These are phyloP conservation scores for Helichrysum umbraculigerum DNA, from an alignment of 129 eudicot species.

Conservation along the genomic window DNA sequence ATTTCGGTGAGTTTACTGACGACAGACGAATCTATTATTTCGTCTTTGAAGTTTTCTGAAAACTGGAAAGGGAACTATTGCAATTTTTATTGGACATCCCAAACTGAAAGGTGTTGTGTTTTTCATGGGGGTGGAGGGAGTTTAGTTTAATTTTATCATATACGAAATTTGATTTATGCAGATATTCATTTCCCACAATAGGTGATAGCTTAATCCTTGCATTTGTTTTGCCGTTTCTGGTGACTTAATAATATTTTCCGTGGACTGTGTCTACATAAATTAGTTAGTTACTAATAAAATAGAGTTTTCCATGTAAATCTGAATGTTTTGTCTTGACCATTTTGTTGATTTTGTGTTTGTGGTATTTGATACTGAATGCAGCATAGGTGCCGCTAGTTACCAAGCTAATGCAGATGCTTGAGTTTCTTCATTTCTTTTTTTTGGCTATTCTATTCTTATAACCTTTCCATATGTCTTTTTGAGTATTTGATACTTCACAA, in stretches of 20 bases:
- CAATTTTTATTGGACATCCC: background rate
- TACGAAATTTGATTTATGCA: background rate
- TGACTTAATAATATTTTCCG: too few species aligned
- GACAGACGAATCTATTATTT: background rate
- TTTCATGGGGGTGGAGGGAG: background rate
- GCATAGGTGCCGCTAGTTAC: background rate
- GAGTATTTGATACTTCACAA: background rate
- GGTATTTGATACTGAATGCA: background rate
- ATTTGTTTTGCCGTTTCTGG: too few species aligned
- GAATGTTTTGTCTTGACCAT: background rate
- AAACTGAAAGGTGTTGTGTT: background rate
- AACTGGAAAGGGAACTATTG: too few species aligned
- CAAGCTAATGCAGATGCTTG: background rate
- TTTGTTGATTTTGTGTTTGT: background rate
- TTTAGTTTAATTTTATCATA: background rate
- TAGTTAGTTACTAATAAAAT: background rate
- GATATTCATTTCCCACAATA: constrained; percentile 6
- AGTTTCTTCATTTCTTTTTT: too few species aligned
- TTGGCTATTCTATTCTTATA: background rate
- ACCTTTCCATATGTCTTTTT: background rate
- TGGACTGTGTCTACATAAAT: too few species aligned
- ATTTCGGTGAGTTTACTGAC: background rate
- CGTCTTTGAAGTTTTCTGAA: background rate
- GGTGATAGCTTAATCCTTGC: background rate
- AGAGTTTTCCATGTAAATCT: constrained; percentile 1